Base-by-base conservation (phyloP, 192 early-diverging fungal species). In the Haplosporangium gracile region DNA sequence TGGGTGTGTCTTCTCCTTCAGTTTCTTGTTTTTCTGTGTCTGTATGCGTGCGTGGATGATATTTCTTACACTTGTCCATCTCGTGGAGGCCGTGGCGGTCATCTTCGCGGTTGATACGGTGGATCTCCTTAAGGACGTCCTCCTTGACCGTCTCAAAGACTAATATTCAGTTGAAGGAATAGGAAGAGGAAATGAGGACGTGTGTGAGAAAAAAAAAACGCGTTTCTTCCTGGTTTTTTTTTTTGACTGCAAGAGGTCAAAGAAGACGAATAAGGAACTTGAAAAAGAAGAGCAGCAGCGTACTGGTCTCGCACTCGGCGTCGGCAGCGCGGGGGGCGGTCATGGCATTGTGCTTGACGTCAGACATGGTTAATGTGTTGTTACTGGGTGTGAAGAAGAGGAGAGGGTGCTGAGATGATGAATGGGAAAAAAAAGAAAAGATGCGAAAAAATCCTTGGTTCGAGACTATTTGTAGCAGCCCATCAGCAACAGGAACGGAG, bases 331-430 rank as follows among this genome's bases (percentile, higher is more conserved):
- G 63, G 72, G 89, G 90, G 1, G 42, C 68, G 29, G 83, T 82
- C 91, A 92, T 92, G 70, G 47, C 39, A 70, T 92, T 92, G 49
- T 89, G 76, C 38, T 76, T 80, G 51, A 70, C 89, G 75, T 87
- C 85, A 79, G 91, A 92, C 91, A 92, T 92, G 78, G 51, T 83
- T 32, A 1, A 42, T 51, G 65, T 24, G 45, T 43, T 32, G 32
- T 47, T 51, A 18, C 1, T 18, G 20, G 39, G 36, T 36, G 36
- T 70, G n/a, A 29, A 34, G 60, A 65, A 65, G 65, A 51, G 77
- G 4, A 53, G 16, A 15, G 51, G 7, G 11, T 72, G 73, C 22
- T 53, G 43, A 22, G 77, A 72, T 49, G 70, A 65, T 29, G 57
- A 63, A 65, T 15, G 8, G 11, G 26, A 51, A 22, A 51, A 51